Evolutionary conservation across 192 early-diverging fungal species (phyloP), one percentile per base, ranked within the genome.

Genomic region (Coemansia sp.): DNA sequence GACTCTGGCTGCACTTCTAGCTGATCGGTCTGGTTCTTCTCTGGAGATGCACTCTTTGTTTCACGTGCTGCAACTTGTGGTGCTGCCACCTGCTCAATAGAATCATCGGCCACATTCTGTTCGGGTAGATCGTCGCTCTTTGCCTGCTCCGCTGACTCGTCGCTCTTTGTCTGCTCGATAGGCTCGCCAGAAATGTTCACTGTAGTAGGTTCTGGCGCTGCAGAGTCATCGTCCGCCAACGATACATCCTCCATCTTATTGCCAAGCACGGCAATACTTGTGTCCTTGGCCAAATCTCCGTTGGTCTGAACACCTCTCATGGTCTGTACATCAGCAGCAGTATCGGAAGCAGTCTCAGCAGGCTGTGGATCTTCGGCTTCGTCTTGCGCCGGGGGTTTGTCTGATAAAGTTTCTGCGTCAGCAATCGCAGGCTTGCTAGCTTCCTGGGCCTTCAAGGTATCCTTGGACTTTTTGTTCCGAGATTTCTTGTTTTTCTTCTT

Each of bases 241-340:
- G 73, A 76, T 8, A 83, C 75, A 25, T 81, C 76, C 15, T 86
- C 86, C 63, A 86, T 82, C 19, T 69, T 58, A 43, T 79, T 69
- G 11, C 75, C 69, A 14, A 84, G 71, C 17, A 69, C 71, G 1
- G 72, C 56, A 38, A 75, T 68, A 17, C 63, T 72, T 22, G 69
- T 24, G 4, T 60, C 53, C 51, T 64, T 57, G 4, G 51, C 66
- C 17, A 19, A n/a, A 8, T 37, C 62, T 5, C 56, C 59, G 22
- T 73, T 56, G 3, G 37, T 58, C 10, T 53, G 1, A 2, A 7
- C 29, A 48, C 52, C 47, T 72, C 5, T n/a, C 2, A 47, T 64
- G 24, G 22, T 7, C 25, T 71, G 22, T 41, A 4, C 35, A 51
- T 65, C 23, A 29, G 50, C 8, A 57, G 60, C 23, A 27, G 38